Percentiles rank a stretch among this genome's conserved stretches.
These are phyloP conservation scores for Pythium angustatum DNA, from an alignment of 352 stramenopile genomes.

Conservation along the genomic window DNA sequence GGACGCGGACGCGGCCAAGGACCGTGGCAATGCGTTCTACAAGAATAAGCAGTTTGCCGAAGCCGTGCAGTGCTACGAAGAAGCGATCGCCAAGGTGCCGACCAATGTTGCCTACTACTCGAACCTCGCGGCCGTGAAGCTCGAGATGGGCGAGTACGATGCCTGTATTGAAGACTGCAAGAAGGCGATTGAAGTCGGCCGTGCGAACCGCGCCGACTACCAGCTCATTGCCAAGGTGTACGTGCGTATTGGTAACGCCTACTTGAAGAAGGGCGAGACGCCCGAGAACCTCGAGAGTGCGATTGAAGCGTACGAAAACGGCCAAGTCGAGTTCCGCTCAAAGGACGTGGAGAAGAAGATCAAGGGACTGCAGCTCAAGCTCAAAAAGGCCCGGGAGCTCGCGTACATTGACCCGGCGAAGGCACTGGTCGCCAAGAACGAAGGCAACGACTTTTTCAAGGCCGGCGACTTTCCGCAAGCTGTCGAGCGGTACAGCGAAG, in stretches of 20 bases:
- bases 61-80: constrained; percentile 94
- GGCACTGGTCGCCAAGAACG: constrained; percentile 97
- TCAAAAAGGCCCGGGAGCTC: constrained; percentile 94
- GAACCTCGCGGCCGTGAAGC: constrained; percentile 97
- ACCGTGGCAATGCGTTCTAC: constrained; percentile 97
- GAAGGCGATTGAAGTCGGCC: constrained; percentile 96
- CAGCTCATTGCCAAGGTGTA: constrained; percentile 96
- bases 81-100: constrained; percentile 94
- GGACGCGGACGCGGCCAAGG: constrained; percentile 90
- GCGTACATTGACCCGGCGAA: constrained; percentile 98
- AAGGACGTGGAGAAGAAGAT: constrained; percentile 95
- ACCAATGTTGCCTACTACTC: constrained; percentile 97
- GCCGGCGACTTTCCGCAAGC: constrained; percentile 93
- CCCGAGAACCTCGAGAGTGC: constrained; percentile 84
- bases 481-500: constrained; percentile 96
- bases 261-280: constrained; percentile 93
- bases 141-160: constrained; percentile 96
- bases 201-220: constrained; percentile 94
- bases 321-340: constrained; percentile 86
- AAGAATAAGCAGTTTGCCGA: constrained; percentile 97
- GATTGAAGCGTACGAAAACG: constrained; percentile 87
- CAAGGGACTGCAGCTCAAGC: constrained; percentile 93
- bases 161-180: constrained; percentile 93
- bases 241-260: constrained; percentile 95
- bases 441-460: constrained; percentile 98